These are phyloP conservation scores for Exutisphaerella laricina DNA, from an alignment of 2,329 filamentous ascomycete genomes.

Conservation along the genomic window DNA sequence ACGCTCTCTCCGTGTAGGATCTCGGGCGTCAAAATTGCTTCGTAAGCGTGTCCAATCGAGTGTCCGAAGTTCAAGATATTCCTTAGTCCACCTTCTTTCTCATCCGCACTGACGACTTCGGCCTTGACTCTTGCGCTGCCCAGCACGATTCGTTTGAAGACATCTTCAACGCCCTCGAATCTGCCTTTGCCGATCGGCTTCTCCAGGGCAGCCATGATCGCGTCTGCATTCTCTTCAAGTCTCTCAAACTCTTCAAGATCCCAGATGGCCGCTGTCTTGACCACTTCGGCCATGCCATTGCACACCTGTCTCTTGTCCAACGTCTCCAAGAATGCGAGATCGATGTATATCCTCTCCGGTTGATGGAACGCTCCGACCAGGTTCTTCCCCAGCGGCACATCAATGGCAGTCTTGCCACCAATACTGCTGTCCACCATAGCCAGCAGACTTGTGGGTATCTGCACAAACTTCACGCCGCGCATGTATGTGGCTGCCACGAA, in stretches of 20 bases:
- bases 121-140: slow-evolving; percentile 93
- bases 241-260: slow-evolving; percentile 79
- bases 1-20: slow-evolving; percentile 94
- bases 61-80: slow-evolving; percentile 98
- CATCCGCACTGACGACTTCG: slow-evolving; percentile 86
- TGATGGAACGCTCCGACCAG: slow-evolving; percentile 96
- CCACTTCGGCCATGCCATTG: slow-evolving; percentile 96
- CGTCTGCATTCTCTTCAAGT: slow-evolving; percentile 73
- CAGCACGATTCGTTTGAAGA: slow-evolving; percentile 62
- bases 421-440: slow-evolving; percentile 99
- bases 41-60: slow-evolving; percentile 94
- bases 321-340: slow-evolving; percentile 84
- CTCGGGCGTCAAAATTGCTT: slow-evolving; percentile 91
- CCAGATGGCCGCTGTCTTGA: slow-evolving; percentile 86
- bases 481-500: slow-evolving; percentile 98
- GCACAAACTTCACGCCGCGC: slow-evolving; percentile 91
- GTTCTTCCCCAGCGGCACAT: slow-evolving; percentile 94
- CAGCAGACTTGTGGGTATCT: slow-evolving; percentile 89
- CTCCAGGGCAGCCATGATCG: slow-evolving; percentile 68
- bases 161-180: slow-evolving; percentile 58
- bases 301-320: slow-evolving; percentile 88
- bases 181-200: slow-evolving; percentile 52
- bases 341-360: slow-evolving; percentile 87
- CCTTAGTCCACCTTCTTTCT: slow-evolving; percentile 85
- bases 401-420: slow-evolving; percentile 96